These are phyloP conservation scores for Fusarium domesticum DNA, from an alignment of 2,329 filamentous ascomycete genomes.

Conservation along the genomic window DNA sequence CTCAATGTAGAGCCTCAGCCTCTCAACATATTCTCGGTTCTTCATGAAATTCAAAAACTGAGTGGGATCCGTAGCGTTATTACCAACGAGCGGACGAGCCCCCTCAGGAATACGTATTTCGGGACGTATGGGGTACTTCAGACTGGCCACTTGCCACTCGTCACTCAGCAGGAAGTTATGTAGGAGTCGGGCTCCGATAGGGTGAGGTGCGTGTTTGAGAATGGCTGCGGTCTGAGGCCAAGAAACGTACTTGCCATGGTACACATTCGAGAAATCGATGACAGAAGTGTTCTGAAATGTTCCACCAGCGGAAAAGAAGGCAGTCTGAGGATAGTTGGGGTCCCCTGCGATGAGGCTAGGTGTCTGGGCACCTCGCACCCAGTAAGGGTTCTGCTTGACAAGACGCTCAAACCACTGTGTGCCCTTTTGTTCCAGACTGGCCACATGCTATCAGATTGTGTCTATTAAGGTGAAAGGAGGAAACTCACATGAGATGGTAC, in stretches of 20 bases:
- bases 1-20: slow-evolving; percentile 43
- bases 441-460: neutral
- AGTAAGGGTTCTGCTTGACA: slow-evolving; percentile 47
- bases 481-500: slow-evolving; percentile 46
- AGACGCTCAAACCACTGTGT: slow-evolving; percentile 46
- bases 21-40: slow-evolving; percentile 41
- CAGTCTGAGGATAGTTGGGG: slow-evolving; percentile 30
- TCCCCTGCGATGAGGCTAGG: slow-evolving; percentile 36
- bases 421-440: slow-evolving; percentile 41
- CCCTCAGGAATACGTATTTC: slow-evolving; percentile 33
- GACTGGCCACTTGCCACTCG: slow-evolving; percentile 36
- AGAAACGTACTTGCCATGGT: slow-evolving; percentile 41
- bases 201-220: slow-evolving; percentile 45
- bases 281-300: slow-evolving; percentile 15
- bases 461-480: accelerated
- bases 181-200: slow-evolving; percentile 50
- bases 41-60: slow-evolving; percentile 42
- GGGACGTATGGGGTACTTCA: slow-evolving; percentile 34
- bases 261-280: slow-evolving; percentile 33
- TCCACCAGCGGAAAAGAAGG: slow-evolving; percentile 33
- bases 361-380: slow-evolving; percentile 51
- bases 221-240: slow-evolving; percentile 51
- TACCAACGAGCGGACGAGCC: slow-evolving; percentile 22
- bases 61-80: slow-evolving; percentile 35
- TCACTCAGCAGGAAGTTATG: slow-evolving; percentile 44